A percentile compares a stretch with the other conserved stretches of the same genome.
phyloP scores from a whole-genome alignment of 139 green algal genomes.

The Micractinium sp. region DNA sequence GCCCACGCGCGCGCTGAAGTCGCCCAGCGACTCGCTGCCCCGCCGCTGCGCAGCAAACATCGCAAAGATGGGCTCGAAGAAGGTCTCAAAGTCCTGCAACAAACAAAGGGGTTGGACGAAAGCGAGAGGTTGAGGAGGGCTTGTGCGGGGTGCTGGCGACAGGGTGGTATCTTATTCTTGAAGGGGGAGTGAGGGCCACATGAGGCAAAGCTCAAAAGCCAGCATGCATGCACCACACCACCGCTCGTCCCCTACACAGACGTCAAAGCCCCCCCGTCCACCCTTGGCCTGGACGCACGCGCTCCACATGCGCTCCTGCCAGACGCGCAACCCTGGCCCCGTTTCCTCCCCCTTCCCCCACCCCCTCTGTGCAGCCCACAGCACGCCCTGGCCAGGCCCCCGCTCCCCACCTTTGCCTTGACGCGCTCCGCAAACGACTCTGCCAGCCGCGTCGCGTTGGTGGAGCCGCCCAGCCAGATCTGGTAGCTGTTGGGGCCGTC shows the following conservation, averaged over 20 bases:
- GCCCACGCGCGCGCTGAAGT: conserved; percentile 79
- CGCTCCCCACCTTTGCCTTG: conserved; percentile 64
- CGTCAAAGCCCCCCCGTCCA: too few species aligned
- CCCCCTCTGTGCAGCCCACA: too few species aligned
- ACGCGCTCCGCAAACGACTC: conserved; percentile 82
- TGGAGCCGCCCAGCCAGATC: conserved; percentile 91
- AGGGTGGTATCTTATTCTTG: too few species aligned
- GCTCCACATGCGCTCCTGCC: too few species aligned
- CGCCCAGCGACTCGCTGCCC: conserved; percentile 85
- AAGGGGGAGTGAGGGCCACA: too few species aligned
- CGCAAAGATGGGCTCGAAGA: conserved; percentile 92
- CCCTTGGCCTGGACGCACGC: too few species aligned
- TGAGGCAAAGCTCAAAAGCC: too few species aligned
- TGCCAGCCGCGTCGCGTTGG: conserved; percentile 87
- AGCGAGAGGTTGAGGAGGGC: neutral
- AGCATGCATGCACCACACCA: too few species aligned
- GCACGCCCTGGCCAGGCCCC: neutral
- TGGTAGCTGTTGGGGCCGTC: conserved; percentile 99
- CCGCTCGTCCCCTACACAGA: too few species aligned
- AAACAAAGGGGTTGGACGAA: neutral
- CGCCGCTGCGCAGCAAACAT: conserved; percentile 68
- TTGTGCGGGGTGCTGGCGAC: too few species aligned
- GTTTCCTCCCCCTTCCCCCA: too few species aligned
- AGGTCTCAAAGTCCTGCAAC: conserved; percentile 86
- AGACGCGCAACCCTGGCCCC: too few species aligned